These are phyloP conservation scores for Mycena rebaudengoi DNA, from an alignment of 768 basidiomycete genomes.

Conservation along the genomic window DNA sequence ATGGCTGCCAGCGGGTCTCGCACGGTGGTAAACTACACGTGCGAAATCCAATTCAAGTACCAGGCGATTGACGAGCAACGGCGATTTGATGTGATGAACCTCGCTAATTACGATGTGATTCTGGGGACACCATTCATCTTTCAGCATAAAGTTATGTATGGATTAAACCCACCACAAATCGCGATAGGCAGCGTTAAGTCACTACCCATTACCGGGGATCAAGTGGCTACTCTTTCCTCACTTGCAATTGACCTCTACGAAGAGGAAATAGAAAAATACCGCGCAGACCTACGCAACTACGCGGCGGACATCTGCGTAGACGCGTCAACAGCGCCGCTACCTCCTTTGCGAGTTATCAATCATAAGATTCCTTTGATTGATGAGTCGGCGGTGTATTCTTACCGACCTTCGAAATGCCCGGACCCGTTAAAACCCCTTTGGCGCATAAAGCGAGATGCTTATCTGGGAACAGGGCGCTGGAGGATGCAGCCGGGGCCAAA, in stretches of 20 bases:
- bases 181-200: constrained; percentile 15
- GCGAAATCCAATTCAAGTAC: constrained; percentile 32
- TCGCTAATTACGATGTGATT: constrained; percentile 29
- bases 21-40: constrained; percentile 35
- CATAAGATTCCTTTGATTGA: constrained; percentile 44
- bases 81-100: constrained; percentile 29
- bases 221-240: constrained; percentile 4
- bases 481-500: constrained; percentile 30
- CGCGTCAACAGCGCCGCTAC: constrained; percentile 22
- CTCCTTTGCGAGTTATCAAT: constrained; percentile 40
- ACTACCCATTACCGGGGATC: constrained; percentile 18
- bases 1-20: constrained; percentile 43
- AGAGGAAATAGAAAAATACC: constrained; percentile 1
- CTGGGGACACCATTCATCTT: constrained; percentile 33
- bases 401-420: constrained; percentile 41
- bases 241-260: constrained; percentile 13
- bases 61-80: constrained; percentile 32
- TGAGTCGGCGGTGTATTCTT: constrained; percentile 33
- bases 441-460: constrained; percentile 38
- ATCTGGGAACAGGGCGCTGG: constrained; percentile 40
- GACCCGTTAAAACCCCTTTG: constrained; percentile 36
- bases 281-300: constrained; percentile 20
- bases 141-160: constrained; percentile 29
- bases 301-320: constrained; percentile 27
- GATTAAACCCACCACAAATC: constrained; percentile 26